Evolutionary conservation across 495 filamentous ascomycete genomes (phyloP).

Genomic region (Aspergillus sparsus): DNA sequence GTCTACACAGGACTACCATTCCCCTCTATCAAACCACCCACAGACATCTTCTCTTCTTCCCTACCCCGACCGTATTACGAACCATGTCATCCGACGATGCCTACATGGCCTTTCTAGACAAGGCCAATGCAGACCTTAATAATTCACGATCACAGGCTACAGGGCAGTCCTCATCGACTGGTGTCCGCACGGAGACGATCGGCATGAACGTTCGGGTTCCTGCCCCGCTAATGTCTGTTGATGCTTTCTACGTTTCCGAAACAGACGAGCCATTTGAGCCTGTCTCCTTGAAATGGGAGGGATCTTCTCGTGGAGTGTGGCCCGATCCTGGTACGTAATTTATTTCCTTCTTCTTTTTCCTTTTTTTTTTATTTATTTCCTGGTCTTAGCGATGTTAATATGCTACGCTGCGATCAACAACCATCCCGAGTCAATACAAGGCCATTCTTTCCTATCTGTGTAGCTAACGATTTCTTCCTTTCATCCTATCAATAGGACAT

Average conservation of each 20-base stretch:
- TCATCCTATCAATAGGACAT: conserved; percentile 29
- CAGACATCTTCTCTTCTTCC: conserved; percentile 5
- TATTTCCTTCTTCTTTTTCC: conserved; percentile 7
- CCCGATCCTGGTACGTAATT: conserved; percentile 61
- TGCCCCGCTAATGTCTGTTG: conserved; percentile 52
- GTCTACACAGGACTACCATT: neutral
- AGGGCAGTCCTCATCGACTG: conserved; percentile 37
- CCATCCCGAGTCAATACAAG: too few relatives aligned
- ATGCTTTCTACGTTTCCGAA: conserved; percentile 73
- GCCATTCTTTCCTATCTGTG: too few relatives aligned
- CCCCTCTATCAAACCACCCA: conserved; percentile 18
- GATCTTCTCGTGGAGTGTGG: conserved; percentile 50
- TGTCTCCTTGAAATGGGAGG: conserved; percentile 66
- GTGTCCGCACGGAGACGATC: conserved; percentile 52
- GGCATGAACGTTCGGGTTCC: conserved; percentile 55
- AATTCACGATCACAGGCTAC: conserved; percentile 35
- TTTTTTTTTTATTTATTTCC: neutral
- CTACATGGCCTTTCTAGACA: conserved; percentile 79
- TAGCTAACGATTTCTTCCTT: neutral
- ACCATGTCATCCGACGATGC: conserved; percentile 76
- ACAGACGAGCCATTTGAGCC: conserved; percentile 82
- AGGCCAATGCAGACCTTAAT: conserved; percentile 72
- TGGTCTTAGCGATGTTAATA: neutral
- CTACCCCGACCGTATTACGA: conserved; percentile 22
- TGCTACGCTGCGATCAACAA: neutral